Evolutionary conservation across 2,329 filamentous ascomycete genomes (phyloP).

Genomic region (Trichoderma sp.): DNA sequence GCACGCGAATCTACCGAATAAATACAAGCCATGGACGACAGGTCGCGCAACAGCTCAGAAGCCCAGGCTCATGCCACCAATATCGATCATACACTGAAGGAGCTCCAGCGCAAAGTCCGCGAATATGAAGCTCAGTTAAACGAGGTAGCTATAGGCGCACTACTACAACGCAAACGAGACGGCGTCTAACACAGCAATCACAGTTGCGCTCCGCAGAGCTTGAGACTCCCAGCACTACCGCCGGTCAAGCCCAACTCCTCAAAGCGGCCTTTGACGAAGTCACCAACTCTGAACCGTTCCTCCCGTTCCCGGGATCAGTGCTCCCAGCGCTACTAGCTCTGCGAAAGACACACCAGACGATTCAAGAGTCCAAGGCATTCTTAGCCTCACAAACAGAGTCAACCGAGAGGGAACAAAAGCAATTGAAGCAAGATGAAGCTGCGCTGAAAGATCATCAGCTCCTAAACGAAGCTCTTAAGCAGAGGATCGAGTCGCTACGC

Average conservation of each 20-base stretch:
- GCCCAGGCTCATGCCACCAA: constrained; percentile 41
- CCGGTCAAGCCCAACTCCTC: constrained; percentile 45
- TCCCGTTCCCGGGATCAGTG: constrained; percentile 65
- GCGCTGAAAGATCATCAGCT: constrained; percentile 54
- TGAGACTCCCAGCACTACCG: constrained; percentile 29
- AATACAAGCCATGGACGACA: constrained; percentile 27
- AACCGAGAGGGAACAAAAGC: constrained; percentile 44
- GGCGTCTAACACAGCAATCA: not conserved
- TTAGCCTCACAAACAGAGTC: constrained; percentile 46
- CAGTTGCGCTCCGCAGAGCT: constrained; percentile 32
- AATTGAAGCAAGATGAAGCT: constrained; percentile 51
- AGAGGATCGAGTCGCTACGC: constrained; percentile 59
- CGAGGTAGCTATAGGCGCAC: constrained; percentile 37
- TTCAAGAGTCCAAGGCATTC: constrained; percentile 62
- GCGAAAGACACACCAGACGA: constrained; percentile 62
- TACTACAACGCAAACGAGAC: not conserved
- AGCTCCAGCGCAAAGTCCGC: constrained; percentile 59
- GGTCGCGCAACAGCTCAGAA: constrained; percentile 26
- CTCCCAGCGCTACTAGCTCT: constrained; percentile 71
- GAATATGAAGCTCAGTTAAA: constrained; percentile 53
- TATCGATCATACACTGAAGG: constrained; percentile 65
- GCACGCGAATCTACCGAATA: not conserved
- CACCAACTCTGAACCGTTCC: constrained; percentile 58
- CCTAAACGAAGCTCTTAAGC: constrained; percentile 52
- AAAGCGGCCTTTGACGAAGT: constrained; percentile 65